Evolutionary conservation across 108 stramenopile genomes (phyloP).

Genomic region (Nannochloropsis gaditana): DNA sequence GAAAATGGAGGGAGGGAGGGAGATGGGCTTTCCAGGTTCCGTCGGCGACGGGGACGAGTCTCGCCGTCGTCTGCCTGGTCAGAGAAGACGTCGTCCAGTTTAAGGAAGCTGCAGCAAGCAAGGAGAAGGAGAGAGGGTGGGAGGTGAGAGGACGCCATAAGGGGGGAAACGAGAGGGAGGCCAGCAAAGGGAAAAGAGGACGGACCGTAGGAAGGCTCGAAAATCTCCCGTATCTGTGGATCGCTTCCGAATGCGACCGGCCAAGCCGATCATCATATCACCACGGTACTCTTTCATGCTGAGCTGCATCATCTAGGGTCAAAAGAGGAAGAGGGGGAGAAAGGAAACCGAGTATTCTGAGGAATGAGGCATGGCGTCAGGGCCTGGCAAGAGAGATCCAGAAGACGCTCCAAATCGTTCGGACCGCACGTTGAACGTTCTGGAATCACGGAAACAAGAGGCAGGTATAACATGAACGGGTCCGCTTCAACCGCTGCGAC

Average conservation of each 20-base stretch:
- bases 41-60: background rate
- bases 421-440: too few relatives aligned
- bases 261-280: background rate
- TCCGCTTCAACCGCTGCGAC: too few relatives aligned
- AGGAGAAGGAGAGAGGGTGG: background rate
- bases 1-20: background rate
- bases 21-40: background rate
- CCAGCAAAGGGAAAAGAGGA: background rate
- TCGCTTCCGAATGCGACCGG: background rate
- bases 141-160: background rate
- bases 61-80: background rate
- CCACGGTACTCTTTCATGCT: conserved; percentile 17
- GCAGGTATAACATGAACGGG: too few relatives aligned
- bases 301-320: background rate
- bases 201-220: background rate
- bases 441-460: too few relatives aligned
- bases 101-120: background rate
- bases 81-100: background rate
- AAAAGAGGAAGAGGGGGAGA: background rate
- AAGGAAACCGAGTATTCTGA: background rate
- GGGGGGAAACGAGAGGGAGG: background rate
- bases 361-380: too few relatives aligned
- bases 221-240: background rate
- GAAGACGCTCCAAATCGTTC: too few relatives aligned
- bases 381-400: too few relatives aligned